Conservation (phyloP, 2,329 filamentous ascomycete genomes). For the Talaromyces amestolkiae region DNA sequence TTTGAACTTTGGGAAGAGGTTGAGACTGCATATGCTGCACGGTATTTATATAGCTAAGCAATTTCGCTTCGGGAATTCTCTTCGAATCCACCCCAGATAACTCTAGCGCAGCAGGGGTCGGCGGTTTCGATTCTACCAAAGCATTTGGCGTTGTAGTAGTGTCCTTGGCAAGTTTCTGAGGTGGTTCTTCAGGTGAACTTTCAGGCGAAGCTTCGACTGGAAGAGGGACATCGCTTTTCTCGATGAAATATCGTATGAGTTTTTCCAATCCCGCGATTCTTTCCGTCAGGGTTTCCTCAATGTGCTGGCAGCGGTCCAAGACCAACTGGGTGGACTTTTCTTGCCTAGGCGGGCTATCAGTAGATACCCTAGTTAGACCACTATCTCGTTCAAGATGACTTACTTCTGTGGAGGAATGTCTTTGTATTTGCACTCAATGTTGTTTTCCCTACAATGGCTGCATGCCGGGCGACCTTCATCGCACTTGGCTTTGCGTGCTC, state of each 20-base stretch:
- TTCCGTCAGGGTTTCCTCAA: neutral
- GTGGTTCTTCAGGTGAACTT: neutral
- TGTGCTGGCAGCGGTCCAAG: constrained; percentile 26
- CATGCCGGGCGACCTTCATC: constrained; percentile 82
- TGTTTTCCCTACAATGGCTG: constrained; percentile 82
- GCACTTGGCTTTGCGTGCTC: constrained; percentile 84
- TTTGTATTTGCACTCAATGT: constrained; percentile 78
- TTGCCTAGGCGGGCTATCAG: constrained; percentile 30
- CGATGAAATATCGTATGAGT: neutral
- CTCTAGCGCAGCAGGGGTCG: neutral
- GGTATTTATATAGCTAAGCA: constrained; percentile 21
- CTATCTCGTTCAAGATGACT: constrained; percentile 31
- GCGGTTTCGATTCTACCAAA: neutral
- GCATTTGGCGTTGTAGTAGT: neutral
- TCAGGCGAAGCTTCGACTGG: neutral
- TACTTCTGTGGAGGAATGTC: constrained; percentile 91
- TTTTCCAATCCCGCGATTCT: neutral
- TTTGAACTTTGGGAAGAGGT: constrained; percentile 8
- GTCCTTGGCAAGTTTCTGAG: neutral
- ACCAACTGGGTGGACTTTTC: constrained; percentile 42
- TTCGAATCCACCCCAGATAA: neutral
- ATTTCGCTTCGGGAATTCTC: neutral
- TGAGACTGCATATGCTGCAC: constrained; percentile 17
- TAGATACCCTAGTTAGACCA: neutral
- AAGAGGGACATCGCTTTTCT: neutral